Base-by-base conservation (phyloP, 306 rosid species). In the Prunus davidiana region DNA sequence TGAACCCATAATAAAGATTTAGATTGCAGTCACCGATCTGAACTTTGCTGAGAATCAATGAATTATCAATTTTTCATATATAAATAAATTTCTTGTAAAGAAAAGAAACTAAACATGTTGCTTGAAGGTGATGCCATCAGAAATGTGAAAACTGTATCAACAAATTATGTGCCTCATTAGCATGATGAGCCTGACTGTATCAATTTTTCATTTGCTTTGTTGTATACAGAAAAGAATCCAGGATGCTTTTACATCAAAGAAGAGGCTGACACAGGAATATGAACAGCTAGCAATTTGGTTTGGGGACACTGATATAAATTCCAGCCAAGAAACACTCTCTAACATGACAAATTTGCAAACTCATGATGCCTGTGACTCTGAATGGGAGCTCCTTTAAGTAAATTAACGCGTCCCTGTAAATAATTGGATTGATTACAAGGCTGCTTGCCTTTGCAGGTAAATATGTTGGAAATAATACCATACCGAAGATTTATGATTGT, bases 221-320 rank as follows among this genome's bases (percentile, higher is more conserved):
- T 27, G 30, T 18, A 54, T 69, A 6, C 43, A 95, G 98, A 83
- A 86, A 87, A 87, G 81, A 85, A 89, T 95, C 77, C 87, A 64
- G 76, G 97, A 89, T 75, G 94, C 90, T 47, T 83, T 95, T 81
- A 22, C 87, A 82, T 84, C 93, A 2, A 92, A 83, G 84, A 95
- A 82, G 91, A 88, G 88, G 85, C 73, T 88, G 84, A 86, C 80
- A 58, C 91, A 88, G 88, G 97, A 92, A 81, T 92, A 95, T 41
- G 91, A 95, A 78, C 93, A 84, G 80, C 90, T 95, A 25, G 95
- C 93, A 34, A 85, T 92, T 81, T 95, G 97, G 97, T 89, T 82
- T 56, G 99, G 97, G 67, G 97, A 91, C 51, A 18, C 74, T 19
- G 89, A 84, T 69, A 64, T 86, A 16, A 85, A 81, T 64, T 75